These are phyloP conservation scores for Nidula niveotomentosa DNA, from an alignment of 1,284 basidiomycete genomes.

Conservation along the genomic window DNA sequence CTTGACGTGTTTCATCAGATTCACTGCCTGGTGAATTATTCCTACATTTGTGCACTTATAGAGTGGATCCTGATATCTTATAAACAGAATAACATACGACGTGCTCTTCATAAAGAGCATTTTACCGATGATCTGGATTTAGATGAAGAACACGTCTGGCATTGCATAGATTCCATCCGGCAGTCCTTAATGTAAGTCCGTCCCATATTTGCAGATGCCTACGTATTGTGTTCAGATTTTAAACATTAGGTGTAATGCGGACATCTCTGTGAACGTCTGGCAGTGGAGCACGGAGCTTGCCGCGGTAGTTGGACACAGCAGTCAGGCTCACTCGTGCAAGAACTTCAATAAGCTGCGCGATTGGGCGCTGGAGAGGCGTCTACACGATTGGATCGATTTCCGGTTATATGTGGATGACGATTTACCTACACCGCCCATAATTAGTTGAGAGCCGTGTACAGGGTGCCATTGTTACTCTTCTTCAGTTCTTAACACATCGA, in stretches of 20 bases:
- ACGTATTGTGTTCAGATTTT: neutral
- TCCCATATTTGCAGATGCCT: neutral
- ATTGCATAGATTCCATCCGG: slow-evolving; percentile 22
- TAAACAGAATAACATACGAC: slow-evolving; percentile 14
- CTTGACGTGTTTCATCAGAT: slow-evolving; percentile 29
- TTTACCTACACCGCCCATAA: neutral
- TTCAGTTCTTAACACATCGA: too few species aligned
- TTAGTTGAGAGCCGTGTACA: neutral
- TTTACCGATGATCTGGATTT: slow-evolving; percentile 8
- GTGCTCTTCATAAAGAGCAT: slow-evolving; percentile 12
- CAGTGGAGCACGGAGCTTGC: neutral
- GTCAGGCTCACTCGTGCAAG: neutral
- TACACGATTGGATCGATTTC: neutral
- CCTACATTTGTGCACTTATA: neutral
- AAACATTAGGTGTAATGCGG: slow-evolving; percentile 15
- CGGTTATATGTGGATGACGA: neutral
- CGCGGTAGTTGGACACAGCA: neutral
- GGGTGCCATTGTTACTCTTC: too few species aligned
- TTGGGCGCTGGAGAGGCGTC: neutral
- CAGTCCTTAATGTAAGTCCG: slow-evolving; percentile 20
- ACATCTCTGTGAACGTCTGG: slow-evolving; percentile 6
- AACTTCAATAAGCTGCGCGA: neutral
- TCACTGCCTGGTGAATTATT: slow-evolving; percentile 22
- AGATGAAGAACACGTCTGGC: slow-evolving; percentile 16
- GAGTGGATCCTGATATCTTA: neutral